Base-by-base conservation (phyloP, 768 basidiomycete species). In the Rhizopogon rudus region DNA sequence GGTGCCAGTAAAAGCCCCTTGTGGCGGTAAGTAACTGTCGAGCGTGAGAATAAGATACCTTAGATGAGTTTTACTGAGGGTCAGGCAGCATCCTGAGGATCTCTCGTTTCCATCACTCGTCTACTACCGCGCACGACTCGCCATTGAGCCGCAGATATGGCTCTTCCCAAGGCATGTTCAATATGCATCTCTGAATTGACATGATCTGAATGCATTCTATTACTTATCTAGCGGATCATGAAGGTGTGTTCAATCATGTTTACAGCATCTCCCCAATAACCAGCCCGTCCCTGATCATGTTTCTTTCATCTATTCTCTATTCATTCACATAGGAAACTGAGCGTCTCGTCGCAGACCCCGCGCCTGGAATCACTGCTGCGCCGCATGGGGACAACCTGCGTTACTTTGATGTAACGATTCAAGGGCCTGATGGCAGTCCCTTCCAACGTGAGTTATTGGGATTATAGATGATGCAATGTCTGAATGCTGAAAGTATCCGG, bases 321-420 rank as follows among this genome's bases (percentile, higher is more conserved):
- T 28, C 45, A 37, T 17, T n/a, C 48, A 44, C 43, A 28, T 63
- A 98, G 96, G 97, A 98, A 81, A 99, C 97, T 35, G 95, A 98
- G 71, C 83, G 97, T 33, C 87, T 99, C 14, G 87, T 96, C 44
- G 87, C 92, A 42, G 97, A 99, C 75, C 94, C 96, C 17, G 95
- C 95, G 2, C 97, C 97, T 20, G 97, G 97, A 51, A 98, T 99
- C 56, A 83, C 91, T n/a, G 97, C 97, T 17, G 72, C 78, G 5
- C 95, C 97, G 2, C 97, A 98, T 62, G 94, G 98, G 2, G 97
- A 99, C 67, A 99, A 99, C 73, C 76, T 99, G 55, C 81, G 97
- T 51, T 98, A 99, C 78, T 99, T 99, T 74, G 94, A 99, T 77
- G 97, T 99, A 49, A 89, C 92, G 43, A 96, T 99, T 62, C 81